Base-by-base conservation (phyloP, 768 basidiomycete genomes). In the Pleurotus cornucopiae region DNA sequence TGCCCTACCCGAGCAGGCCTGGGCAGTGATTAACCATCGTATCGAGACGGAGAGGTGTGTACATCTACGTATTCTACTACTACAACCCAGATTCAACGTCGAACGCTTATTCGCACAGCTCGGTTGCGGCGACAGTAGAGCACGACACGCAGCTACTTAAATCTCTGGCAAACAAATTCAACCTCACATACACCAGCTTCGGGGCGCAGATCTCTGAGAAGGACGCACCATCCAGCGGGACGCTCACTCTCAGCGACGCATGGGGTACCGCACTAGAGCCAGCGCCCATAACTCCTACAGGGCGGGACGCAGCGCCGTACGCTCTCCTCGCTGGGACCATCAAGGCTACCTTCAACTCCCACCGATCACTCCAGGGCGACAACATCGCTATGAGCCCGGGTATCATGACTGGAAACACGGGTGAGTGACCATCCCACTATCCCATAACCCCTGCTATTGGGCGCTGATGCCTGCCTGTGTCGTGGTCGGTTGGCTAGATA, bases 1-100 rank as follows among this genome's bases (percentile, higher is more conserved):
- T 62, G 89, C 90, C 23, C 78, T 94, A 16, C 91, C 91, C 1
- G 91, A 93, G 68, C 75, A 72, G 54, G 86, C 82, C 1, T 83
- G 73, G 66, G 87, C 84, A 1, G 67, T 89, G 20, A 77, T 91
- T 25, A 89, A 91, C 63, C 87, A 88, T 63, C 84, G 88, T 4
- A 82, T 91, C 52, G 76, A 84, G 5, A 79, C 79, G 5, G 73
- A 78, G 48, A 86, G 83, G 84, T 78, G 23, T 38, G 75, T 52
- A n/a, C 18, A 18, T 18, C 18, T 18, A 18, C 18, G 18, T 18
- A 18, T 18, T 18, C 18, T 18, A 18, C 18, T 18, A 18, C 12
- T 43, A 67, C 30, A 25, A 2, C 30, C 30, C 2, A 30, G 2
- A 34, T 34, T 11, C 11, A 11, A 34, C 11, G 2, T 11, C 30